Evolutionary conservation across 1,284 basidiomycete species (phyloP), one percentile per base, ranked within the genome.

Genomic region (Fomitopsis pinicola): DNA sequence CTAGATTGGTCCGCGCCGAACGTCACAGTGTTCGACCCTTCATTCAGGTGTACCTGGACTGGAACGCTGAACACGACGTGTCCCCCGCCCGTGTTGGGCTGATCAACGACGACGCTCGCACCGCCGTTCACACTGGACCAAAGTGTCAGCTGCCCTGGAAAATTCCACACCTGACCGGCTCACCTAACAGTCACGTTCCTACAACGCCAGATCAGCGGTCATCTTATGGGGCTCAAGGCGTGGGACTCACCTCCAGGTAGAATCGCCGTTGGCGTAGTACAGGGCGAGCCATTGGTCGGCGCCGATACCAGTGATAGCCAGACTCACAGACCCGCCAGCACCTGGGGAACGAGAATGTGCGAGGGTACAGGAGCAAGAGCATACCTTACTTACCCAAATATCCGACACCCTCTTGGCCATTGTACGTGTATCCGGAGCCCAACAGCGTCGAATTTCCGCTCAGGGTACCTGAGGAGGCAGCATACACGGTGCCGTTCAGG

Each of bases 121-220:
- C 83, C 84, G 26, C 84, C 83, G 62, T 87, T 87, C 26, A 86
- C 82, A 63, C 85, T 86, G 48, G 14, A 19, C 28, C 14, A 17
- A 35, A n/a, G 30, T 15, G 12, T 54, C 35, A 50, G 19, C 5
- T 44, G 40, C 35, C 33, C 10, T 42, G 19, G 42, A 53, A 19
- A 50, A 5, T n/a, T 46, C 22, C 7, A 6, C 15, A 15, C 4
- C 17, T 42, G 10, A 53, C 8, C 30, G 7, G 8, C 40, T 22
- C 8, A 83, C 83, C 82, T 86, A 64, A 86, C 76, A 5, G 84
- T 87, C 2, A 80, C 82, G 67, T 80, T 86, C 62, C 85, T 77
- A 15, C 26, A 6, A 6, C 17, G 33, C 10, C 28, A 38, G 12
- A 15, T 30, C 9, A 33, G 14, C 15, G 1, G 5, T 50, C 30